Percentiles rank a stretch among this genome's conserved stretches.
These are phyloP conservation scores for Xanthoparmelia taractica DNA, from an alignment of 495 filamentous ascomycete genomes.

Conservation along the genomic window DNA sequence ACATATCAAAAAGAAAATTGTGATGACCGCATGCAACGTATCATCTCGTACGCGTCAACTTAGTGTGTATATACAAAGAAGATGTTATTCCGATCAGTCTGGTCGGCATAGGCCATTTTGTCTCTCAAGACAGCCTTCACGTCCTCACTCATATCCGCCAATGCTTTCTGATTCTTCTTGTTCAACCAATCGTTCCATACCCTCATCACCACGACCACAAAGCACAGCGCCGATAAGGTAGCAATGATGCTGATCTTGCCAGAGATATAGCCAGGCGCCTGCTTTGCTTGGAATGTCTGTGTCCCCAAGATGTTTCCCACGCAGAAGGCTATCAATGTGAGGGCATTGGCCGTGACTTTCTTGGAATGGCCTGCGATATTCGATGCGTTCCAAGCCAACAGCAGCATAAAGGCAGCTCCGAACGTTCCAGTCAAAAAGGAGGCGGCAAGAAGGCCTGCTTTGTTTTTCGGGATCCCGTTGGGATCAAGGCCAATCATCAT, in stretches of 20 bases:
- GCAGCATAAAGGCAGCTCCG: conserved; percentile 30
- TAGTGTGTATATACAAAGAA: conserved; percentile 34
- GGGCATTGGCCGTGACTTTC: conserved; percentile 29
- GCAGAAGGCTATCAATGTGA: conserved; percentile 42
- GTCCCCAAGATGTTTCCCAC: conserved; percentile 54
- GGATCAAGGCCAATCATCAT: conserved; percentile 36
- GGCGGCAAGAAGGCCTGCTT: conserved; percentile 32
- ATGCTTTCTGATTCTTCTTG: conserved; percentile 24
- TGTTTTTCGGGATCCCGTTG: conserved; percentile 29
- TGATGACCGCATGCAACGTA: too few species aligned
- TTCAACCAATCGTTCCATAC: conserved; percentile 32
- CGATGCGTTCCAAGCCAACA: conserved; percentile 30
- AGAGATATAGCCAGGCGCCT: conserved; percentile 37
- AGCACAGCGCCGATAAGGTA: conserved; percentile 27
- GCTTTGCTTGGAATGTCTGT: conserved; percentile 46
- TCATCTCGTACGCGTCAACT: too few species aligned
- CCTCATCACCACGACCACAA: conserved; percentile 29
- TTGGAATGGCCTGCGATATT: conserved; percentile 32
- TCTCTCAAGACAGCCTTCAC: conserved; percentile 27
- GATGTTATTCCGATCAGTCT: conserved; percentile 32
- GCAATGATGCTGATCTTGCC: conserved; percentile 34
- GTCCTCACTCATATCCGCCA: conserved; percentile 27
- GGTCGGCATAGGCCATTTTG: conserved; percentile 33
- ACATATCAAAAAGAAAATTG: too few species aligned
- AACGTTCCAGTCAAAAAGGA: conserved; percentile 31